Evolutionary conservation across 306 rosid species (phyloP), one percentile per base, ranked within the genome.

Genomic region (Cucurbita pepo): DNA sequence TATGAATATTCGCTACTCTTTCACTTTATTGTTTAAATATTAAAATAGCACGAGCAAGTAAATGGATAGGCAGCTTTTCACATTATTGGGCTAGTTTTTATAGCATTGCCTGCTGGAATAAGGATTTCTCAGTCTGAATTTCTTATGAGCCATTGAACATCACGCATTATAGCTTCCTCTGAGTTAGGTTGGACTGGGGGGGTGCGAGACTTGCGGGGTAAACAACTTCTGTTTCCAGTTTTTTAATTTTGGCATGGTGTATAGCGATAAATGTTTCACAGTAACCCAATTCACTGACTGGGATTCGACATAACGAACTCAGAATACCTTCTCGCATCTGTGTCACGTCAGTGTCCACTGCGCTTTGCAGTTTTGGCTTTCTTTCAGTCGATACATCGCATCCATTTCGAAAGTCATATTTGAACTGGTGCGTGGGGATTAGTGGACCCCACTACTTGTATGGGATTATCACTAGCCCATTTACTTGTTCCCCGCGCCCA

Each of bases 251-350:
- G 21, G 10, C 4, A 40, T n/a, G 70, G 12, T 12, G 14, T 13
- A 6, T 6, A 41, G 18, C 15, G 1, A 43, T 64, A 52, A 43
- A 18, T 18, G 25, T 10, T 64, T 44, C 22, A 43, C 11, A 43
- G 36, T n/a, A 64, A 19, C 16, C 71, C 71, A 18, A n/a, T 18
- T 25, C 59, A 48, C 79, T 76, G 69, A 79, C 50, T 55, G 53
- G 59, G 82, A 78, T 69, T 53, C 79, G 82, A 83, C 80, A n/a
- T 65, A 48, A 81, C 81, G 80, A 56, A 63, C 74, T 62, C 62
- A 22, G 16, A n/a, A 56, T 16, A 48, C 2, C 52, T 3, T 50
- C 8, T 11, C 47, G 30, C 75, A 71, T 51, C 61, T 53, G 60
- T 69, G 50, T 41, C 52, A 10, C 66, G 34, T 59, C 65, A 58